phyloP scores from a whole-genome alignment of 192 early-diverging fungal species.

The Coemansia sp. region DNA sequence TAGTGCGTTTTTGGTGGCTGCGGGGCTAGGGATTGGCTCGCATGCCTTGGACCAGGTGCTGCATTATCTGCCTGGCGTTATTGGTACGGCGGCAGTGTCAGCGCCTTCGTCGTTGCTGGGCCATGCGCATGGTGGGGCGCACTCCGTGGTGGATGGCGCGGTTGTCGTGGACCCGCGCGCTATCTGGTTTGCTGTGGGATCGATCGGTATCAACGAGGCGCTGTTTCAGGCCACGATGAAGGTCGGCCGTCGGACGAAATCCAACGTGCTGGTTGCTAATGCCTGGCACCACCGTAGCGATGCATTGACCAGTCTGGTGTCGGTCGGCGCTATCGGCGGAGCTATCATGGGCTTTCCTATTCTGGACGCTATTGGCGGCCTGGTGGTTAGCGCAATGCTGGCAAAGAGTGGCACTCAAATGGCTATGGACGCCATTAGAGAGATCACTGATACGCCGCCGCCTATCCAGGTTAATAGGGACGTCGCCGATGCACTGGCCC shows the following conservation, averaged over 20 bases:
- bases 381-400: constrained; percentile 73
- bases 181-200: constrained; percentile 68
- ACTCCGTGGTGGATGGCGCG: constrained; percentile 24
- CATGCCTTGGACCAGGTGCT: constrained; percentile 64
- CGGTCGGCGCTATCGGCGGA: constrained; percentile 73
- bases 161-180: constrained; percentile 64
- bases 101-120: constrained; percentile 25
- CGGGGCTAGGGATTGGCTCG: constrained; percentile 66
- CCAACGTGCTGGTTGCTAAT: constrained; percentile 77
- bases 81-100: constrained; percentile 4
- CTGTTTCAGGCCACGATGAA: constrained; percentile 72
- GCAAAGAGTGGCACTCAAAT: constrained; percentile 63
- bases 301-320: constrained; percentile 70
- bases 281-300: constrained; percentile 89
- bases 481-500: constrained; percentile 24
- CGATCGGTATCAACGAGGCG: constrained; percentile 75
- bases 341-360: constrained; percentile 69
- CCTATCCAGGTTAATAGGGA: constrained; percentile 24
- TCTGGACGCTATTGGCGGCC: constrained; percentile 75
- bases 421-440: constrained; percentile 53
- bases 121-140: constrained; percentile 32
- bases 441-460: constrained; percentile 60
- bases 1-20: constrained; percentile 67
- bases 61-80: constrained; percentile 29
- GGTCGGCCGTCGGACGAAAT: constrained; percentile 64